A percentile compares a stretch with the other conserved stretches of the same genome.
Evolutionary conservation across 352 stramenopile genomes (phyloP).

Genomic region (Peronospora destructor): DNA sequence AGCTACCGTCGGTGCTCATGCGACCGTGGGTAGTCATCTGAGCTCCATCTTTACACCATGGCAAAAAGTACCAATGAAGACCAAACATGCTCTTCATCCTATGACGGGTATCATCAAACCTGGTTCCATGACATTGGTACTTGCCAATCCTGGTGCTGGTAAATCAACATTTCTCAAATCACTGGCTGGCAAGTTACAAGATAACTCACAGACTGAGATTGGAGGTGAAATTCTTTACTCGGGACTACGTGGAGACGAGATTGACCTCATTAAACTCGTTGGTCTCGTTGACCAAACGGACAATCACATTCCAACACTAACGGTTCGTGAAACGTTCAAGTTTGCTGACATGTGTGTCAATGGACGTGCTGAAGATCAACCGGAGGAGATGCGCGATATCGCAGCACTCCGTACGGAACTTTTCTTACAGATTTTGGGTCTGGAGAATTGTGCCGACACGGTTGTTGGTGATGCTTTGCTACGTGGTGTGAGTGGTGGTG

Average conservation of each 20-base stretch:
- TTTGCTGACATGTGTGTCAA: constrained; percentile 92
- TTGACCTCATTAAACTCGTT: constrained; percentile 53
- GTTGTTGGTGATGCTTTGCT: constrained; percentile 86
- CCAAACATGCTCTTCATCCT: constrained; percentile 44
- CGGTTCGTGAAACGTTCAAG: constrained; percentile 84
- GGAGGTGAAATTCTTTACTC: constrained; percentile 45
- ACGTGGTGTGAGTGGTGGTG: constrained; percentile 88
- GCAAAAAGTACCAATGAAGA: constrained; percentile 30
- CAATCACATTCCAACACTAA: constrained; percentile 87
- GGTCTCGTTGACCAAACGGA: constrained; percentile 73
- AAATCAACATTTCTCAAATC: constrained; percentile 69
- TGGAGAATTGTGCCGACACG: constrained; percentile 88
- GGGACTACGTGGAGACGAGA: constrained; percentile 35
- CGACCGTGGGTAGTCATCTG: neutral
- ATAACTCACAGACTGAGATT: constrained; percentile 26
- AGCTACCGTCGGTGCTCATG: constrained; percentile 29
- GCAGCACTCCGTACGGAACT: constrained; percentile 63
- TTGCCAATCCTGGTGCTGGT: constrained; percentile 48
- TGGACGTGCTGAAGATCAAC: constrained; percentile 38
- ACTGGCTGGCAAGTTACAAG: constrained; percentile 50
- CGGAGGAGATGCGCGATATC: constrained; percentile 69
- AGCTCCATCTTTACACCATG: constrained; percentile 41
- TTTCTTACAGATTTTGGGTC: constrained; percentile 74
- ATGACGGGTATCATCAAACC: constrained; percentile 65
- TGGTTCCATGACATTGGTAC: constrained; percentile 33